These are phyloP conservation scores for Ephemerocybe angulata DNA, from an alignment of 768 basidiomycete genomes.

Conservation along the genomic window DNA sequence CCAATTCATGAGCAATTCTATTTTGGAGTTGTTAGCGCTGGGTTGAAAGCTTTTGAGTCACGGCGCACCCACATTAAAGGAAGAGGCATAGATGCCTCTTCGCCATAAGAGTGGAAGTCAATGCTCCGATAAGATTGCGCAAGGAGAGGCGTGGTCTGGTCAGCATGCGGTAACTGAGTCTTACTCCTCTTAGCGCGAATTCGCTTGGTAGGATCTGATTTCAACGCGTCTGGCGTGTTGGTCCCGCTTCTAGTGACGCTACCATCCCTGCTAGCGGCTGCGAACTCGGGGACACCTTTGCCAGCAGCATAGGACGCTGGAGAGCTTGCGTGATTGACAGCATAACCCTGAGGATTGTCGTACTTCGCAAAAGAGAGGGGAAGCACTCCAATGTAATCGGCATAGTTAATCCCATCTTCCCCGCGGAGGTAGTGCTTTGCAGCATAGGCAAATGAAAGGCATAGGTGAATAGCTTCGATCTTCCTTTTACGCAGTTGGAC, in stretches of 20 bases:
- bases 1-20: slow-evolving; percentile 82
- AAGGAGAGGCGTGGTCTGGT: slow-evolving; percentile 61
- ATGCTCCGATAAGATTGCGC: slow-evolving; percentile 49
- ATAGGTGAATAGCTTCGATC: slow-evolving; percentile 63
- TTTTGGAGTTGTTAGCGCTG: not conserved
- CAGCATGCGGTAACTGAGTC: slow-evolving; percentile 39
- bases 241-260: slow-evolving; percentile 27
- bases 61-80: slow-evolving; percentile 61
- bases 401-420: slow-evolving; percentile 69
- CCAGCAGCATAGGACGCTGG: slow-evolving; percentile 43
- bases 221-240: slow-evolving; percentile 30
- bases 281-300: slow-evolving; percentile 21
- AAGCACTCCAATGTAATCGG: slow-evolving; percentile 64
- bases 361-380: slow-evolving; percentile 55
- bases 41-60: not conserved
- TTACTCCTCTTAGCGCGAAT: slow-evolving; percentile 71
- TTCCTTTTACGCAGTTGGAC: slow-evolving; percentile 62
- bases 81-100: slow-evolving; percentile 67
- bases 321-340: slow-evolving; percentile 24
- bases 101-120: slow-evolving; percentile 56
- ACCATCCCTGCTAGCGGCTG: slow-evolving; percentile 23
- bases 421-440: slow-evolving; percentile 82
- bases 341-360: slow-evolving; percentile 37
- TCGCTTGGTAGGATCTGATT: slow-evolving; percentile 59
- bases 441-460: slow-evolving; percentile 68